These are phyloP conservation scores for Luffa aegyptiaca DNA, from an alignment of 306 rosid genomes.

Conservation along the genomic window DNA sequence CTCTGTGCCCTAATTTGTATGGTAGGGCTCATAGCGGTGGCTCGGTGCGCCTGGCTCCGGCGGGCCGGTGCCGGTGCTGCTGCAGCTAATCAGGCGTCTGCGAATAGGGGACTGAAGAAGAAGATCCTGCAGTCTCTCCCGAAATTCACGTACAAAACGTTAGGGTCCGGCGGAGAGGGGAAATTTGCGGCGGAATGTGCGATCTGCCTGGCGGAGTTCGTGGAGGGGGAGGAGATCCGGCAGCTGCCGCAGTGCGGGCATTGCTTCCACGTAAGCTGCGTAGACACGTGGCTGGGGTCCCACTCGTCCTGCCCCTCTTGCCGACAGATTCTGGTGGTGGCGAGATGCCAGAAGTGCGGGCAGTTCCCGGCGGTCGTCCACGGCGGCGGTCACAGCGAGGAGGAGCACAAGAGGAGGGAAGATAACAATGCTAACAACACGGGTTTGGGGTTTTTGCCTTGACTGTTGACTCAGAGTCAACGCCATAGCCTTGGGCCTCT, in stretches of 20 bases:
- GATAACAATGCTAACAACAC: background rate
- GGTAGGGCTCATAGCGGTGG: conserved; percentile 68
- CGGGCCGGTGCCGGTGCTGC: conserved; percentile 17
- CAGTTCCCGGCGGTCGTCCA: conserved; percentile 22
- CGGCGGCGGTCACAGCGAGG: background rate
- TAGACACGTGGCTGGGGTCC: conserved; percentile 64
- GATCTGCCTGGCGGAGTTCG: conserved; percentile 58
- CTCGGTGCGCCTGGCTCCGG: conserved; percentile 76
- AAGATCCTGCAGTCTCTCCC: conserved; percentile 74
- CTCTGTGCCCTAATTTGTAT: conserved; percentile 75
- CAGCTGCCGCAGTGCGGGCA: conserved; percentile 74
- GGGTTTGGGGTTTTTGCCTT: background rate
- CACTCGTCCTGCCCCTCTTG: conserved; percentile 71
- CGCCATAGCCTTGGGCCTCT: background rate
- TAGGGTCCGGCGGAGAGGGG: background rate
- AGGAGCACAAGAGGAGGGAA: background rate
- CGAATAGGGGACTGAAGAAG: conserved; percentile 67
- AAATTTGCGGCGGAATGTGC: conserved; percentile 47
- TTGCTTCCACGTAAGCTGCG: conserved; percentile 55
- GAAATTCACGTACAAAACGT: conserved; percentile 27
- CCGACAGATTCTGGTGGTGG: conserved; percentile 51
- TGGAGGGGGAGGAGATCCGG: conserved; percentile 54
- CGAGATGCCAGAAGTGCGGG: conserved; percentile 58
- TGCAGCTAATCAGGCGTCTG: conserved; percentile 16
- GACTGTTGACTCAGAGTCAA: background rate